These are phyloP conservation scores for Panellus pusillus DNA, from an alignment of 768 basidiomycete species.

Conservation along the genomic window DNA sequence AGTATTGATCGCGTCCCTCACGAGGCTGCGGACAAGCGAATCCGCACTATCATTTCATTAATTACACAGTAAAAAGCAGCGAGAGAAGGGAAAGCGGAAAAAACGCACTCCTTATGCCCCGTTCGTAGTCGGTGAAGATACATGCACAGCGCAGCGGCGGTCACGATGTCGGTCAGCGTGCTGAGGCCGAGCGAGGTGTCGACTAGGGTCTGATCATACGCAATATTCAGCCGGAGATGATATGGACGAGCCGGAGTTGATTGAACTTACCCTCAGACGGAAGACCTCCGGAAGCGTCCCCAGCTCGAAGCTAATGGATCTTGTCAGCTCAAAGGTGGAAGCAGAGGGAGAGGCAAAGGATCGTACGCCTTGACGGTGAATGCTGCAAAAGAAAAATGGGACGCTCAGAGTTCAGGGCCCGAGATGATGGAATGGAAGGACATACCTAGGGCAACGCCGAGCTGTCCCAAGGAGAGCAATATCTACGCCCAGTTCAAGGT, in stretches of 20 bases:
- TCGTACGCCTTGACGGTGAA: slow-evolving; percentile 51
- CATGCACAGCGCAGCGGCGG: slow-evolving; percentile 55
- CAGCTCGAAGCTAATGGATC: slow-evolving; percentile 30
- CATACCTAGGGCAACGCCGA: slow-evolving; percentile 50
- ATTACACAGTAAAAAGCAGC: background rate
- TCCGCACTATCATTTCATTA: slow-evolving; percentile 54
- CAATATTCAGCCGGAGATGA: too few relatives aligned
- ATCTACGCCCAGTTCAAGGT: too few relatives aligned
- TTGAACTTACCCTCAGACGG: slow-evolving; percentile 46
- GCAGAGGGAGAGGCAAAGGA: background rate
- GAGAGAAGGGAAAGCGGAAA: too few relatives aligned
- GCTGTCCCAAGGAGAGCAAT: slow-evolving; percentile 47
- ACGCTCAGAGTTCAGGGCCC: background rate
- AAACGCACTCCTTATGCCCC: slow-evolving; percentile 33
- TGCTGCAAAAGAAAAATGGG: slow-evolving; percentile 28
- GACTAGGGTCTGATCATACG: slow-evolving; percentile 57
- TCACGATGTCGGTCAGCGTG: slow-evolving; percentile 58
- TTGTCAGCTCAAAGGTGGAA: background rate
- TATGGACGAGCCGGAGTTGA: too few relatives aligned
- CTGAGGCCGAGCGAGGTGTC: slow-evolving; percentile 53
- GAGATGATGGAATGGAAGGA: slow-evolving; percentile 5
- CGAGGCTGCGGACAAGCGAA: slow-evolving; percentile 57
- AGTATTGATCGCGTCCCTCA: slow-evolving; percentile 64
- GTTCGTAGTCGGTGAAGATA: slow-evolving; percentile 60
- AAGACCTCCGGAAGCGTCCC: slow-evolving; percentile 42